Conservation (phyloP, 2,329 filamentous ascomycete species). For the Davidsoniella australis region DNA sequence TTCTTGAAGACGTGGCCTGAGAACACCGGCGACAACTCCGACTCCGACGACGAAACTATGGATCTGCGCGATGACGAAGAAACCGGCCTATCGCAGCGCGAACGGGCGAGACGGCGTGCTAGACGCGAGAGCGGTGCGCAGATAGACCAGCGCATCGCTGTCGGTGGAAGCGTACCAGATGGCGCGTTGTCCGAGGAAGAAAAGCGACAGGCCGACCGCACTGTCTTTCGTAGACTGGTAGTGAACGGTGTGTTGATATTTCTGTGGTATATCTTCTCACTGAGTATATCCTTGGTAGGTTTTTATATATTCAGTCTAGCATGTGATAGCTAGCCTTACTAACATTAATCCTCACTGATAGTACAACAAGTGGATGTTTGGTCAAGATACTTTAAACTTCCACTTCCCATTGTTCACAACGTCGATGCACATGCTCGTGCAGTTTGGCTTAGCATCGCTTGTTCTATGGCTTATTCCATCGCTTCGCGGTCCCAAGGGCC, state of each 20-base stretch:
- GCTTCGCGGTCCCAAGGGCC: constrained; percentile 47
- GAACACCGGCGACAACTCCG: constrained; percentile 21
- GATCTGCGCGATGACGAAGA: constrained; percentile 76
- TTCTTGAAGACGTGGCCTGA: constrained; percentile 13
- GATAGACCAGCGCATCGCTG: constrained; percentile 52
- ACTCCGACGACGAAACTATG: constrained; percentile 50
- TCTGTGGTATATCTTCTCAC: constrained; percentile 79
- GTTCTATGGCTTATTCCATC: constrained; percentile 73
- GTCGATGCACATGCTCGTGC: constrained; percentile 86
- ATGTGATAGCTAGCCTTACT: constrained; percentile 15
- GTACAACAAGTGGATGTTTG: constrained; percentile 99
- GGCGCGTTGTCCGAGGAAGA: constrained; percentile 48
- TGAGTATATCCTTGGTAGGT: constrained; percentile 78
- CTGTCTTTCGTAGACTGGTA: constrained; percentile 48
- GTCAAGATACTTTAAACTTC: constrained; percentile 68
- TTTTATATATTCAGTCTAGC: not conserved
- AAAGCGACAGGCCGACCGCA: constrained; percentile 58
- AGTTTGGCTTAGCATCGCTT: constrained; percentile 62
- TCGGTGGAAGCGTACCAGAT: constrained; percentile 17
- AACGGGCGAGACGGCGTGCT: constrained; percentile 49
- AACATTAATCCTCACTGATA: constrained; percentile 21
- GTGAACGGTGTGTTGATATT: constrained; percentile 70
- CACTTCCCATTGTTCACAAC: constrained; percentile 92
- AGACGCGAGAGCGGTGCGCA: constrained; percentile 50
- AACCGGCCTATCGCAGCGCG: constrained; percentile 62